A percentile compares a stretch with the other conserved stretches of the same genome.
Conservation (phyloP, 768 basidiomycete species). For the Lentinula guzmanii region DNA sequence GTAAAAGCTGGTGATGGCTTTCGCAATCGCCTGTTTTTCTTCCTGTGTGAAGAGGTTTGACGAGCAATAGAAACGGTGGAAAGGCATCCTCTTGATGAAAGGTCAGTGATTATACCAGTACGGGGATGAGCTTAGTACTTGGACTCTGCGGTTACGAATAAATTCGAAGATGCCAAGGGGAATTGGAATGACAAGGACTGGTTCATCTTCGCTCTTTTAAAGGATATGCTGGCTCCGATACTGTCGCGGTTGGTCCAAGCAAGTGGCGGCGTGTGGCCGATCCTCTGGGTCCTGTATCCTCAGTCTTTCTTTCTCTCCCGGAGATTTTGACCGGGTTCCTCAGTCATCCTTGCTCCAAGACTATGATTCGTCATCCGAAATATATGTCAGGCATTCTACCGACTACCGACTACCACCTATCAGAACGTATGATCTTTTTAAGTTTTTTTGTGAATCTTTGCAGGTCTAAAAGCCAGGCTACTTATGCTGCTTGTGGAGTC, state of each 20-base stretch:
- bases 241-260: background rate
- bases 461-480: too few species aligned
- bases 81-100: constrained; percentile 16
- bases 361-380: background rate
- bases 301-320: too few species aligned
- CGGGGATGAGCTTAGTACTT: background rate
- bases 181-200: too few species aligned
- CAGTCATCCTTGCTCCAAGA: too few species aligned
- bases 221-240: too few species aligned
- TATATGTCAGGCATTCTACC: background rate
- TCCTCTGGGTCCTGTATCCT: background rate
- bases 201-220: too few species aligned
- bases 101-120: background rate
- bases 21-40: constrained; percentile 16
- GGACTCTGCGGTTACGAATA: too few species aligned
- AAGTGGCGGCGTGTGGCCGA: background rate
- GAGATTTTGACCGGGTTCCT: too few species aligned
- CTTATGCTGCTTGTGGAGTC: too few species aligned
- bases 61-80: constrained; percentile 18
- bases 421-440: too few species aligned
- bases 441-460: too few species aligned
- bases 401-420: background rate
- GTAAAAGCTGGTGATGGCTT: constrained; percentile 15
- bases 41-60: constrained; percentile 14
- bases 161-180: too few species aligned